phyloP scores from a whole-genome alignment of 2,329 filamentous ascomycete genomes.

The Trichoderma gracile region DNA sequence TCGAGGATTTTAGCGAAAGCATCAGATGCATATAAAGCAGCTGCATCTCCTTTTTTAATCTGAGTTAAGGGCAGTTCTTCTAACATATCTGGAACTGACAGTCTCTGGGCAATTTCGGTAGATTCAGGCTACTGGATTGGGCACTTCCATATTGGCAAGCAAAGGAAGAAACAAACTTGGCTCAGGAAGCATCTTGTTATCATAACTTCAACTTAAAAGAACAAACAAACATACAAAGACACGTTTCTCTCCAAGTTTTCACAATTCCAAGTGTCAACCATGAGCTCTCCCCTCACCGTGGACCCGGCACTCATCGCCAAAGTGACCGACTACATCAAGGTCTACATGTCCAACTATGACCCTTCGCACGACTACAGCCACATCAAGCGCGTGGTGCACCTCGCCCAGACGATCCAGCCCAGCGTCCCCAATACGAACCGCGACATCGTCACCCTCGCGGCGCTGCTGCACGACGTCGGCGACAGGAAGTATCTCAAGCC shows the following conservation, averaged over 20 bases:
- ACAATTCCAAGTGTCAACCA: constrained; percentile 26
- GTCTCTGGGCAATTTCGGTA: neutral
- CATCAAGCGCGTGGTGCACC: constrained; percentile 74
- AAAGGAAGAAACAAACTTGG: neutral
- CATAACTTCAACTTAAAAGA: neutral
- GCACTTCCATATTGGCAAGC: neutral
- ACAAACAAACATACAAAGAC: neutral
- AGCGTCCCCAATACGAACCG: constrained; percentile 45
- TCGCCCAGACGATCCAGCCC: constrained; percentile 66
- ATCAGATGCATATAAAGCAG: neutral
- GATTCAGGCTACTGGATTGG: neutral
- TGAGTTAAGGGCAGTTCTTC: neutral
- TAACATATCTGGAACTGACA: neutral
- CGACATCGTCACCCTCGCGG: constrained; percentile 64
- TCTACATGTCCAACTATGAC: constrained; percentile 78
- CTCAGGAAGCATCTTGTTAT: neutral
- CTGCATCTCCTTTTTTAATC: neutral
- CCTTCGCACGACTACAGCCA: constrained; percentile 87
- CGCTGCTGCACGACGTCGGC: constrained; percentile 83
- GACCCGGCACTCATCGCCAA: constrained; percentile 52
- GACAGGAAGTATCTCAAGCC: constrained; percentile 76
- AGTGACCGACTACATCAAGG: constrained; percentile 63
- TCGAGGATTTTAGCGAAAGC: neutral
- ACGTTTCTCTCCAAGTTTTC: neutral
- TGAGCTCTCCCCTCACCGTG: constrained; percentile 33